A percentile compares a stretch with the other conserved stretches of the same genome.
Conservation (phyloP, 345 rosid genomes). For the Gossypium herbaceum region DNA sequence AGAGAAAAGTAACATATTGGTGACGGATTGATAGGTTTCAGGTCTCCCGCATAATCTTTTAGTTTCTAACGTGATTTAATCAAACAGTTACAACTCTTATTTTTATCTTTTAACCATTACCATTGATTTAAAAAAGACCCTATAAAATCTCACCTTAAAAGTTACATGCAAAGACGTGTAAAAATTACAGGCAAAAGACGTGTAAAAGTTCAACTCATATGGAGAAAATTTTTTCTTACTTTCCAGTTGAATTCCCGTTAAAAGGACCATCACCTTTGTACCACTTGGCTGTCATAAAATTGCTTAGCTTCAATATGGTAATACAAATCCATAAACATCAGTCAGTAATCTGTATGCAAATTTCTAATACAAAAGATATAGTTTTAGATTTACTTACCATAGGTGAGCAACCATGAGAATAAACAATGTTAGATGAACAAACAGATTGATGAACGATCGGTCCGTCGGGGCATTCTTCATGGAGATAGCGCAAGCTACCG, state of each 20-base stretch:
- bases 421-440: conserved; percentile 26
- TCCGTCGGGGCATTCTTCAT: conserved; percentile 47
- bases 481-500: conserved; percentile 43
- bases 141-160: too few species aligned
- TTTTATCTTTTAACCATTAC: too few species aligned
- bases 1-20: too few species aligned
- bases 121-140: too few species aligned
- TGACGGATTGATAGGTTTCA: too few species aligned
- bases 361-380: neutral
- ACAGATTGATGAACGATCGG: conserved; percentile 43
- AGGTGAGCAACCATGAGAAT: conserved; percentile 27
- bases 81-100: too few species aligned
- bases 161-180: neutral
- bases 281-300: conserved; percentile 36
- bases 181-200: too few species aligned
- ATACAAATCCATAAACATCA: conserved; percentile 11
- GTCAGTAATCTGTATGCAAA: neutral
- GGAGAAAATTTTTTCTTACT: conserved; percentile 25
- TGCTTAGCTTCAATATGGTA: conserved; percentile 33
- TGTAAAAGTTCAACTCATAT: neutral
- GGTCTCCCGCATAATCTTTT: neutral
- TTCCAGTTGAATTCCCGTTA: conserved; percentile 18
- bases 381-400: conserved; percentile 28
- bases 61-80: neutral
- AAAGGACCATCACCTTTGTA: conserved; percentile 20